Base-by-base conservation (phyloP, 108 stramenopile genomes). In the Cylindrotheca fusiformis region DNA sequence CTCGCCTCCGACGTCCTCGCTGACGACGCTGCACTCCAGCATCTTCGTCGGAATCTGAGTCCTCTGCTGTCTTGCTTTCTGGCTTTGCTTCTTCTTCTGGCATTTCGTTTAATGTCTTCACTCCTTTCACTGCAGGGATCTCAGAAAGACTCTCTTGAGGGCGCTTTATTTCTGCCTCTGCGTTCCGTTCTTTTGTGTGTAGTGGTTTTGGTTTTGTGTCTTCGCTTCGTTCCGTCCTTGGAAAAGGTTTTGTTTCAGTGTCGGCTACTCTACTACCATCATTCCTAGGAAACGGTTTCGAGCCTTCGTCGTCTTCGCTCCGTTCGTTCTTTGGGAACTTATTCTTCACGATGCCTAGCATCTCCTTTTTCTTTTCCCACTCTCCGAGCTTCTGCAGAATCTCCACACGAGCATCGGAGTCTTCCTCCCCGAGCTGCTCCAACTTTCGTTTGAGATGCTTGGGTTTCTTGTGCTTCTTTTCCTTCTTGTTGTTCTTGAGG, bases 401-500 rank as follows among this genome's bases (percentile, higher is more conserved):
- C 31, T 57, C 44, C 21, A 63, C 53, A 30, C 36, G 49, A 32
- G 57, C 62, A 17, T 51, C 31, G 2, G 26, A 61, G 22, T 63
- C 59, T 48, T 72, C 72, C 24, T 71, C 74, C 12, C 67, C 71
- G 23, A 62, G 47, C 25, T 81, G 75, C 31, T 85, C 75, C 51
- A 93, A 65, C 56, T 93, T 93, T 41, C 91, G 68, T 52, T 88
- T 83, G 50, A 93, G 63, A 73, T 93, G 91, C 60, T 93, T 93
- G 0, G 91, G 91, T 68, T 93, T 93, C 53, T 87, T 85, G 28
- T 71, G 32, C 53, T 84, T 79, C 21, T 76, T 67, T 28, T 72
- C 63, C 55, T 54, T 65, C 19, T 72, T 71, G 54, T 65, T 56
- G 47, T 74, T 63, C 27, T 6, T 20, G 22, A 36, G 12, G 20